Evolutionary conservation across 345 rosid genomes (phyloP), one percentile per base, ranked within the genome.

Genomic region (Citrus trifoliata): DNA sequence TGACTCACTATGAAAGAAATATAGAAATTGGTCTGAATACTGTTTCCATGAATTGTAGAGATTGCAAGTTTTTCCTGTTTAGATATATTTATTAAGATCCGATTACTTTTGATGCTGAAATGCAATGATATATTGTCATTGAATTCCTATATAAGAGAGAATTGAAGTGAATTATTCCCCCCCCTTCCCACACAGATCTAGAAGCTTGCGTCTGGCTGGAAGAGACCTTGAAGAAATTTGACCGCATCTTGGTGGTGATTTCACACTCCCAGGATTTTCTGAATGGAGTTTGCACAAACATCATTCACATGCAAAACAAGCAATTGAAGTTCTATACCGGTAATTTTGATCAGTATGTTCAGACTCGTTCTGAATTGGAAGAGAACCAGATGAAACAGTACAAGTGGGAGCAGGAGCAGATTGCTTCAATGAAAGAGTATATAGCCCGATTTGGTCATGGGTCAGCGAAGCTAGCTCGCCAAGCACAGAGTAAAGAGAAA

Each of bases 201-300:
- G 98, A 97, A 85, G 98, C 99, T 61, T 97, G 99, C 79, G 99
- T 97, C 70, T 97, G 99, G 99, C 80, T 94, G 86, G 99, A 97
- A 82, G 98, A 94, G 84, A 92, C 83, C 32, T 81, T 94, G 90
- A 97, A 94, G 93, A 93, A 87, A 14, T 94, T 97, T 75, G 98
- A 94, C 1, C 93, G 98, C 10, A 94, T 97, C 79, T 93, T 97
- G 61, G 99, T 94, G 38, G 98, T 97, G 78, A 84, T 97, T 25
- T 97, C 99, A 3, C 99, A 97, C 81, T 97, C 99, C 0, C 99
- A 94, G 87, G 99, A 94, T 85, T 97, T 97, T 82, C 80, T 97
- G 87, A 97, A 94, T 78, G 98, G 99, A 33, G 95, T 97, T 65
- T 97, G 99, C 73, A 94, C 99, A 33, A 97, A 90, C 83, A 97